Conservation (phyloP, 257 asterid species). For the Solanum neorickii region DNA sequence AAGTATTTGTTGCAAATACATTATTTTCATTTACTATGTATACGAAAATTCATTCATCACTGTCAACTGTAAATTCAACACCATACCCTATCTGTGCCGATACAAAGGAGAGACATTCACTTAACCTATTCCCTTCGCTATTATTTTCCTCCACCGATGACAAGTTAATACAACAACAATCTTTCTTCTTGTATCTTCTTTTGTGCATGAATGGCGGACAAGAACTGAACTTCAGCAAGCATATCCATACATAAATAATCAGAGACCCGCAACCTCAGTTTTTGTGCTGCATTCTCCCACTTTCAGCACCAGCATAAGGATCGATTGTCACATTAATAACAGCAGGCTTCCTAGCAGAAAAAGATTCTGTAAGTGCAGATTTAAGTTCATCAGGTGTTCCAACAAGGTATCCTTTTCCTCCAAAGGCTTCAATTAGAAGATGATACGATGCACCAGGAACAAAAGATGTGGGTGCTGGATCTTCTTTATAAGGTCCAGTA, state of each 20-base stretch:
- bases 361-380: slow-evolving; percentile 62
- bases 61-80: background rate
- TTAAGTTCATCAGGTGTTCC: slow-evolving; percentile 74
- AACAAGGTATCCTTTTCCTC: slow-evolving; percentile 78
- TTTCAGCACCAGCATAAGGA: slow-evolving; percentile 90
- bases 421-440: slow-evolving; percentile 65
- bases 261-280: slow-evolving; percentile 35
- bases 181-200: background rate
- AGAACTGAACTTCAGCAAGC: background rate
- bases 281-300: slow-evolving; percentile 86
- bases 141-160: background rate
- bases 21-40: background rate
- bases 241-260: background rate
- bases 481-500: slow-evolving; percentile 72
- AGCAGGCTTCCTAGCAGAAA: slow-evolving; percentile 61
- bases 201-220: background rate
- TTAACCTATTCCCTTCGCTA: background rate
- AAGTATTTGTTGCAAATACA: background rate
- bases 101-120: background rate
- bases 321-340: slow-evolving; percentile 71
- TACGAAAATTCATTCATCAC: background rate
- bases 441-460: slow-evolving; percentile 88
- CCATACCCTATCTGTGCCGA: background rate
- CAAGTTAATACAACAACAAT: background rate
- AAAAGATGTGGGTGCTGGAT: slow-evolving; percentile 91